phyloP scores from a whole-genome alignment of 257 asterid genomes.

The Osmanthus fragrans region DNA sequence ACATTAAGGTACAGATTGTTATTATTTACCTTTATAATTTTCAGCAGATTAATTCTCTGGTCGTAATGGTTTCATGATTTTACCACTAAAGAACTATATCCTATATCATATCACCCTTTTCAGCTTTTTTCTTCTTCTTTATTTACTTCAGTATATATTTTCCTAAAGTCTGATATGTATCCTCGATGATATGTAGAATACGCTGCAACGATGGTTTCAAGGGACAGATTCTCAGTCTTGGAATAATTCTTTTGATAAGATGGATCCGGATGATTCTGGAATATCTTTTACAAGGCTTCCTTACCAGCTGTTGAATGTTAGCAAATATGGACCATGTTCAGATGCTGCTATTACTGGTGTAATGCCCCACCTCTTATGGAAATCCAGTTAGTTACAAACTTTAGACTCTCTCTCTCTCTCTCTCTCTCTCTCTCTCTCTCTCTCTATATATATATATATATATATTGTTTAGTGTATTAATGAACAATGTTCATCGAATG shows the following conservation, averaged over 20 bases:
- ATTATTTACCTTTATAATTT: background rate
- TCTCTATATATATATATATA: too few relatives aligned
- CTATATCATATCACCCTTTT: background rate
- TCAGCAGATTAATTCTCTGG: background rate
- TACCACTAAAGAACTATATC: background rate
- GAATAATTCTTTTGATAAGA: conserved; percentile 45
- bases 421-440: too few relatives aligned
- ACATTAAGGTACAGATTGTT: conserved; percentile 59
- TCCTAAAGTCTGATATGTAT: too few relatives aligned
- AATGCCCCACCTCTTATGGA: conserved; percentile 99
- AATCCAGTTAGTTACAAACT: conserved; percentile 55
- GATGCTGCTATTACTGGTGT: conserved; percentile 95
- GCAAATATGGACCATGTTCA: conserved; percentile 80
- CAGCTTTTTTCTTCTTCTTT: too few relatives aligned
- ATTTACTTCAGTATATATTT: too few relatives aligned
- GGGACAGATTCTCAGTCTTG: conserved; percentile 49
- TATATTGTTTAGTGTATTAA: conserved; percentile 9
- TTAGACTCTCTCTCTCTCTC: too few relatives aligned
- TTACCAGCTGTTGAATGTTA: conserved; percentile 86
- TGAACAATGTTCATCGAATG: background rate
- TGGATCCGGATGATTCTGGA: conserved; percentile 41
- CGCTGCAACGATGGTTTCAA: conserved; percentile 66
- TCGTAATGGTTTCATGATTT: background rate
- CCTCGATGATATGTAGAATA: conserved; percentile 46
- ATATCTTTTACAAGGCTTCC: conserved; percentile 55